Base-by-base conservation (phyloP, 305 asterid species). In the Fraxinus platypoda region DNA sequence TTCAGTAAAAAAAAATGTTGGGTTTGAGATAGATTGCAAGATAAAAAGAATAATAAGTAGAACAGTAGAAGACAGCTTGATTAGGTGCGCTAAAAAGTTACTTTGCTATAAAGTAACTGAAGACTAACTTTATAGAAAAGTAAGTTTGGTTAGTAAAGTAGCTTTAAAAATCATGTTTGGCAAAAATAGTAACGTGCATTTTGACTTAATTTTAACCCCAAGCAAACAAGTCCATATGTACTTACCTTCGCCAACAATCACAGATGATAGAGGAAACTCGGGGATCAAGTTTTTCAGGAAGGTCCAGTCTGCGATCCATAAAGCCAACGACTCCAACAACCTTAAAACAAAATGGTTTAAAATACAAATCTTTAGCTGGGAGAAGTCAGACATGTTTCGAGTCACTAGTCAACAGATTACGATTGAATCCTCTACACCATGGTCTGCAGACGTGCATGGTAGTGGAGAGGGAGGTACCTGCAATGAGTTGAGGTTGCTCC, bases 291-390 rank as follows among this genome's bases (percentile, higher is more conserved):
- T 78, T 79, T 77, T 80, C 80, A 0, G 95, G 95, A 75, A 93
- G 57, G 70, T 93, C 97, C 68, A 91, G 77, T 79, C 97, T 87
- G 15, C 89, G 84, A 71, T 92, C 92, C 94, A 88, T 88, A 86
- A 93, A 93, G 13, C 97, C 97, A 5, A 92, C 97, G 8, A 88
- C 88, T 80, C 91, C 97, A 15, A 92, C 92, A 68, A 93, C 97
- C 97, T 93, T 85, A 19, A 38, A 12, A 8, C 15, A 28, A 76
- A 83, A 23, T 78, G 8, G 43, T 30, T 78, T 37, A 34, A 57
- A 9, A 30, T 75, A 23, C 31, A 62, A 62, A 23, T 59, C 4
- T 6, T 59, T 59, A 19, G 78, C 68, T 25, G 23, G 26, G 31
- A 57, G 37, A 62, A 6, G 33, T 30, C 17, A 19, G 19, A 43